A percentile compares a stretch with the other conserved stretches of the same genome.
Conservation (phyloP, 306 rosid species). For the Canavalia gladiata region DNA sequence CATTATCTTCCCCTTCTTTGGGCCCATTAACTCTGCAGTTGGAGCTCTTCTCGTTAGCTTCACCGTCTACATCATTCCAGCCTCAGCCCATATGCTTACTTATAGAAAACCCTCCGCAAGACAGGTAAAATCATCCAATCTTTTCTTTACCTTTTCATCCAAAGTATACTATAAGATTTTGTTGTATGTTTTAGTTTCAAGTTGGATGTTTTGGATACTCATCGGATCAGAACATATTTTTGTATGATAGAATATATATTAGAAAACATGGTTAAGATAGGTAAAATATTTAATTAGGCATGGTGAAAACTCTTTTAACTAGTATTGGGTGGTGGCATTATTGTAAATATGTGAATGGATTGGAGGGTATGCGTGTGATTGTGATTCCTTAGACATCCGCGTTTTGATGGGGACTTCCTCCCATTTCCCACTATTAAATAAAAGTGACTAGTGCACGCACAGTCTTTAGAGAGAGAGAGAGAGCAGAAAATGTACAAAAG, state of each 20-base stretch:
- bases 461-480: slow-evolving; percentile 14
- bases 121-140: slow-evolving; percentile 64
- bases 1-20: slow-evolving; percentile 95
- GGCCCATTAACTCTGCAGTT: slow-evolving; percentile 93
- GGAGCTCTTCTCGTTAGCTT: slow-evolving; percentile 97
- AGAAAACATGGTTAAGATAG: background rate
- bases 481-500: slow-evolving; percentile 58
- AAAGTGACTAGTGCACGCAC: slow-evolving; percentile 44
- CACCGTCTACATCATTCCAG: slow-evolving; percentile 94
- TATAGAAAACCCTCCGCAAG: slow-evolving; percentile 83
- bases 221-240: too few relatives aligned
- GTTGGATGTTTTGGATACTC: background rate
- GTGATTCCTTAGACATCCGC: slow-evolving; percentile 48
- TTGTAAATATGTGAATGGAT: slow-evolving; percentile 37
- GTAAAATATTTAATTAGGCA: background rate
- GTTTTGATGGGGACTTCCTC: slow-evolving; percentile 54
- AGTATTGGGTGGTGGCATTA: slow-evolving; percentile 6
- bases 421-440: slow-evolving; percentile 56
- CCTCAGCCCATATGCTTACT: slow-evolving; percentile 91
- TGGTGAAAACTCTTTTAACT: background rate
- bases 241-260: too few relatives aligned
- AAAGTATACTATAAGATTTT: slow-evolving; percentile 1
- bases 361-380: slow-evolving; percentile 51
- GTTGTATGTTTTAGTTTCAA: background rate
- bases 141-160: background rate